Evolutionary conservation across 306 rosid species (phyloP).

Genomic region (Calophaca sinica): DNA sequence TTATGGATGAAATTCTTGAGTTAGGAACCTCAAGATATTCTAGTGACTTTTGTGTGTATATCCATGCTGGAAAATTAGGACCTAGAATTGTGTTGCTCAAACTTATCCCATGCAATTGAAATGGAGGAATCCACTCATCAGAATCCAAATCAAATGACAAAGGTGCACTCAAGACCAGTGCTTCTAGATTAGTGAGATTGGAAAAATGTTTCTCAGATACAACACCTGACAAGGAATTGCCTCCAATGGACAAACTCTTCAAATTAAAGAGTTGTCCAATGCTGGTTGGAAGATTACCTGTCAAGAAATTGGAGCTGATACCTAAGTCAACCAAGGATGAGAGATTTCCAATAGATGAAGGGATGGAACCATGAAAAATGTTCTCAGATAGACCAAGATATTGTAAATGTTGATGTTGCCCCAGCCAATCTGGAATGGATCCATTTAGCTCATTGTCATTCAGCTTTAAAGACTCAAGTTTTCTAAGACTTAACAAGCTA

Average conservation of each 20-base stretch:
- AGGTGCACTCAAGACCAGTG: neutral
- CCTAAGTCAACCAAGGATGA: conserved; percentile 35
- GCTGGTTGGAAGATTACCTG: conserved; percentile 38
- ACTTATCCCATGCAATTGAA: conserved; percentile 1
- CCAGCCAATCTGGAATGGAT: conserved; percentile 44
- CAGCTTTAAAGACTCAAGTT: conserved; percentile 11
- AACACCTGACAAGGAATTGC: conserved; percentile 30
- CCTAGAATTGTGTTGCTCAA: conserved; percentile 31
- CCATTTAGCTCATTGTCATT: conserved; percentile 21
- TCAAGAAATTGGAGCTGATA: conserved; percentile 2
- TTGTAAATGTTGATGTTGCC: conserved; percentile 36
- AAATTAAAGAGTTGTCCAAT: conserved; percentile 38
- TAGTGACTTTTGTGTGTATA: conserved; percentile 33
- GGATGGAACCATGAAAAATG: conserved; percentile 46
- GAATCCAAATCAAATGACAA: conserved; percentile 29
- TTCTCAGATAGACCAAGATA: conserved; percentile 33
- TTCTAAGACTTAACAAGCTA: conserved; percentile 33
- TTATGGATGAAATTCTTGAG: conserved; percentile 1
- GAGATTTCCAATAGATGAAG: conserved; percentile 47
- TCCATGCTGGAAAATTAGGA: conserved; percentile 47
- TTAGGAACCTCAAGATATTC: neutral
- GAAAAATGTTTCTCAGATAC: conserved; percentile 19
- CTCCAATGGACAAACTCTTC: neutral
- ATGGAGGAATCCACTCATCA: conserved; percentile 44
- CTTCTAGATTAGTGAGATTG: conserved; percentile 6